phyloP scores from a whole-genome alignment of 371 early-diverging fungal species.

The Apophysomyces ossiformis region DNA sequence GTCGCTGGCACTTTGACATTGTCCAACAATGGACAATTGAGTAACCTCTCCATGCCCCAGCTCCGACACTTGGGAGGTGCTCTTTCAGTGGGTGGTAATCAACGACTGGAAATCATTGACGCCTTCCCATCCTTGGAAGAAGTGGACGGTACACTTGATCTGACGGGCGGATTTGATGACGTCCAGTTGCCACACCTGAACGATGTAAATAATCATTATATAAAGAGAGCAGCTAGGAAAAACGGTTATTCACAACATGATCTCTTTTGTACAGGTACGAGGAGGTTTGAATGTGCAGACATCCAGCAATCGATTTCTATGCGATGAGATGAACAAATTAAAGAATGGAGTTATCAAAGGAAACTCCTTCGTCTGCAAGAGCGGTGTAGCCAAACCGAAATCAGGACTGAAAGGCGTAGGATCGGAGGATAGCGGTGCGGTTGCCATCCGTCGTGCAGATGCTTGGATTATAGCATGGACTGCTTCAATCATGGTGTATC shows the following conservation, averaged over 20 bases:
- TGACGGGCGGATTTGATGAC: slow-evolving; percentile 51
- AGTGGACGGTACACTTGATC: slow-evolving; percentile 57
- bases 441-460: not conserved
- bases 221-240: not conserved
- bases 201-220: slow-evolving; percentile 27
- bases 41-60: slow-evolving; percentile 47
- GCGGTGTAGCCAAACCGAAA: slow-evolving; percentile 38
- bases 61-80: slow-evolving; percentile 56
- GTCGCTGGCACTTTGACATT: slow-evolving; percentile 56
- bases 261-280: slow-evolving; percentile 25
- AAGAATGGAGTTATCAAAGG: slow-evolving; percentile 49
- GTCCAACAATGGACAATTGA: slow-evolving; percentile 44
- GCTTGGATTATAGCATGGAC: not conserved
- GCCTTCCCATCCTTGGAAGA: slow-evolving; percentile 48
- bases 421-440: not conserved
- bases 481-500: not conserved
- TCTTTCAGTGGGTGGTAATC: slow-evolving; percentile 52
- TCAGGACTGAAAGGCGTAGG: slow-evolving; percentile 23
- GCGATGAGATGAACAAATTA: slow-evolving; percentile 39
- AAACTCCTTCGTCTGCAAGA: slow-evolving; percentile 43
- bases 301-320: slow-evolving; percentile 37
- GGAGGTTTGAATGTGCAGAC: slow-evolving; percentile 53
- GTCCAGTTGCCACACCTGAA: slow-evolving; percentile 41
- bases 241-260: not conserved
- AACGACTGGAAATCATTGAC: slow-evolving; percentile 31